Percentiles rank a stretch among this genome's conserved stretches.
phyloP scores from a whole-genome alignment of 2,329 filamentous ascomycete species.

The Neoascochyta sp. region DNA sequence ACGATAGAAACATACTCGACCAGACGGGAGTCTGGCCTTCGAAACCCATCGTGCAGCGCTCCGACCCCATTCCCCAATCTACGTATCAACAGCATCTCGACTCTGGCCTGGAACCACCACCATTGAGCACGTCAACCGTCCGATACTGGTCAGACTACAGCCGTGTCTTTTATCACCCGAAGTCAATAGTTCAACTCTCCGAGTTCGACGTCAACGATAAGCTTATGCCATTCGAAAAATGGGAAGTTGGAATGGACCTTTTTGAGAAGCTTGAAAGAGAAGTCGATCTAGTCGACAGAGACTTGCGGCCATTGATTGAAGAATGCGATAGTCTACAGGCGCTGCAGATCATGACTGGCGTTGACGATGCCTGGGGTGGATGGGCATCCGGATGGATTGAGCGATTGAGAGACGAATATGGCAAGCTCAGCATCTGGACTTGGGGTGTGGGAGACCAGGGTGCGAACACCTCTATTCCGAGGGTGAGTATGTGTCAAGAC shows the following conservation, averaged over 20 bases:
- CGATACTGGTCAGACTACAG: constrained; percentile 97
- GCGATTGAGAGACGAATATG: constrained; percentile 81
- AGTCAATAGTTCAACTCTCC: constrained; percentile 73
- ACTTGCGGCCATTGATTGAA: constrained; percentile 82
- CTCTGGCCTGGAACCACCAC: constrained; percentile 59
- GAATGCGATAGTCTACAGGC: constrained; percentile 92
- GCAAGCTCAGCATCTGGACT: constrained; percentile 80
- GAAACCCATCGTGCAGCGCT: constrained; percentile 59
- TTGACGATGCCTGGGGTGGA: constrained; percentile 53
- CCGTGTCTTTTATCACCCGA: constrained; percentile 85
- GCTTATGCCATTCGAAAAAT: constrained; percentile 78
- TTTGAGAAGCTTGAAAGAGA: constrained; percentile 46
- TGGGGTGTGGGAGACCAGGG: constrained; percentile 71
- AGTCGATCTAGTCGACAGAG: constrained; percentile 81
- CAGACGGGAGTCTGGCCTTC: constrained; percentile 33
- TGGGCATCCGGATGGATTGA: constrained; percentile 51
- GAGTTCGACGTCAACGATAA: constrained; percentile 81
- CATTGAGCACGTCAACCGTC: constrained; percentile 66
- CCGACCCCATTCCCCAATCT: constrained; percentile 61
- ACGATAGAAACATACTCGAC: constrained; percentile 31
- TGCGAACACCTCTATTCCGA: constrained; percentile 27
- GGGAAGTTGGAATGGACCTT: constrained; percentile 37
- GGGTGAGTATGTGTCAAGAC: constrained; percentile 37
- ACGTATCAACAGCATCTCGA: constrained; percentile 79
- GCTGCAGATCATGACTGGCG: constrained; percentile 60